Conservation (phyloP, 2,329 filamentous ascomycete species). For the Microcyclosporella mali region DNA sequence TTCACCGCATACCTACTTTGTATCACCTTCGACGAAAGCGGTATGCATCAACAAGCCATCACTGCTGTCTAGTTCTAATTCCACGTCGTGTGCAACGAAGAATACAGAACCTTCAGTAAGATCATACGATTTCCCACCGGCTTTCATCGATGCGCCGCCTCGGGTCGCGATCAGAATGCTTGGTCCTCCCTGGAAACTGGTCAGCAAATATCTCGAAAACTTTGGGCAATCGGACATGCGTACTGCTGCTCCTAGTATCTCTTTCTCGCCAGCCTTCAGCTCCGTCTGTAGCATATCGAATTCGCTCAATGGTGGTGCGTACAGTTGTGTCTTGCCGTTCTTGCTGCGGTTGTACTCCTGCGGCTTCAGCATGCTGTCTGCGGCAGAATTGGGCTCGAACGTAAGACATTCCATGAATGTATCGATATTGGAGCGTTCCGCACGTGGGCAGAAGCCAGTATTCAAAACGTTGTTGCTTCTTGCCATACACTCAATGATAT, state of each 20-base stretch:
- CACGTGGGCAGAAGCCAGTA: constrained; percentile 64
- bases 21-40: constrained; percentile 37
- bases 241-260: constrained; percentile 50
- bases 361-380: constrained; percentile 52
- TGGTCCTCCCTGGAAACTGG: too few species aligned
- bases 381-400: constrained; percentile 55
- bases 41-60: constrained; percentile 44
- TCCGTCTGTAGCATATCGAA: constrained; percentile 62
- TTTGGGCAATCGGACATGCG: too few species aligned
- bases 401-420: constrained; percentile 58
- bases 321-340: constrained; percentile 57
- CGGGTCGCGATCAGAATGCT: constrained; percentile 58
- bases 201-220: too few species aligned
- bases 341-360: constrained; percentile 46
- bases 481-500: constrained; percentile 76
- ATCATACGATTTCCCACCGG: constrained; percentile 47
- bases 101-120: constrained; percentile 59
- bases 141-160: constrained; percentile 53
- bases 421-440: constrained; percentile 58
- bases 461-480: constrained; percentile 71
- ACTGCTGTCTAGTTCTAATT: constrained; percentile 41
- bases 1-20: constrained; percentile 11
- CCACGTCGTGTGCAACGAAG: constrained; percentile 57
- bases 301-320: constrained; percentile 63
- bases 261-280: constrained; percentile 52